Conservation (phyloP, 192 early-diverging fungal species). For the Coemansia sp. region DNA sequence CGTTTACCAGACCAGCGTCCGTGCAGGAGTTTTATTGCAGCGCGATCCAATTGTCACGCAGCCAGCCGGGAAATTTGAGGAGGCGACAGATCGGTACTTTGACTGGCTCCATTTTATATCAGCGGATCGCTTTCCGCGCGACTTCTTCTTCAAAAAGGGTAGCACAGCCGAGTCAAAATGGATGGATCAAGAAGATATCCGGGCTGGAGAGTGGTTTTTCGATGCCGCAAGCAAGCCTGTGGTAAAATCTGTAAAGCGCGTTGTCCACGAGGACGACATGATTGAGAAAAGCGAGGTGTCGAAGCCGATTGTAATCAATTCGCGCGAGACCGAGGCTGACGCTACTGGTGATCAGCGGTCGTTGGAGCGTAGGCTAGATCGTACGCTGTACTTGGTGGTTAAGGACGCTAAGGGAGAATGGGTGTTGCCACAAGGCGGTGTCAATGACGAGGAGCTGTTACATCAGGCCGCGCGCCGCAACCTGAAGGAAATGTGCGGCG, state of each 20-base stretch:
- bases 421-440: conserved; percentile 69
- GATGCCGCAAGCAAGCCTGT: conserved; percentile 22
- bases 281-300: not conserved
- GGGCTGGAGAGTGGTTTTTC: conserved; percentile 41
- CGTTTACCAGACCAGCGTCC: not conserved
- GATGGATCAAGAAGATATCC: conserved; percentile 33
- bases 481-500: conserved; percentile 69
- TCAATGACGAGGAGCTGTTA: conserved; percentile 68
- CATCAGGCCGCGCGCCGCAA: conserved; percentile 71
- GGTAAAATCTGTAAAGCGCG: conserved; percentile 17
- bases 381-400: conserved; percentile 80
- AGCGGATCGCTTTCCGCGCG: conserved; percentile 48
- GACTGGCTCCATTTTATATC: conserved; percentile 44
- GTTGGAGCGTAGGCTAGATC: conserved; percentile 73
- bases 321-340: conserved; percentile 65
- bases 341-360: conserved; percentile 60
- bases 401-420: conserved; percentile 64
- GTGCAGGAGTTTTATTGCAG: conserved; percentile 43
- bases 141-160: conserved; percentile 52
- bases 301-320: conserved; percentile 59
- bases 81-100: conserved; percentile 40
- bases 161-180: conserved; percentile 44
- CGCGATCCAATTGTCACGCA: conserved; percentile 49
- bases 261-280: conserved; percentile 3
- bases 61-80: conserved; percentile 30